Conservation (phyloP, 495 filamentous ascomycete genomes). For the Neohortaea acidophila region DNA sequence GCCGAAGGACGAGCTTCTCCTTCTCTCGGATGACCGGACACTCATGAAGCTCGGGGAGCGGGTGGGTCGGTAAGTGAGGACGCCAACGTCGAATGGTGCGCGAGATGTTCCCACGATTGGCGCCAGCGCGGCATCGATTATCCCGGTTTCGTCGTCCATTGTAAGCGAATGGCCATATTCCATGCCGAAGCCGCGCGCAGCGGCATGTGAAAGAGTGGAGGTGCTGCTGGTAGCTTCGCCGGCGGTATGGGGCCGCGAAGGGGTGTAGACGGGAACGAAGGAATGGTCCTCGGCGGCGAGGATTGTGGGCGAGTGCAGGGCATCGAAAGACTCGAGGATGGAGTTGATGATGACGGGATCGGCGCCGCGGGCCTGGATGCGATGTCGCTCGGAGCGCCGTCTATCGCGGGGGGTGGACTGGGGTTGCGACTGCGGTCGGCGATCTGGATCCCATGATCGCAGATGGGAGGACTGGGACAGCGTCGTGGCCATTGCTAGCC, state of each 20-base stretch:
- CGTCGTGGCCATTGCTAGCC: not conserved
- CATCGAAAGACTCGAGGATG: slow-evolving; percentile 78
- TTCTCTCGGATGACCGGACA: not conserved
- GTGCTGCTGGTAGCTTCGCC: not conserved
- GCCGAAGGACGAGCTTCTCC: slow-evolving; percentile 6
- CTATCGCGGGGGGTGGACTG: not conserved
- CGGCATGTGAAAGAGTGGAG: slow-evolving; percentile 1
- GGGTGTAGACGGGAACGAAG: slow-evolving; percentile 1
- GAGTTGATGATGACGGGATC: slow-evolving; percentile 90
- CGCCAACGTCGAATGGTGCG: slow-evolving; percentile 58
- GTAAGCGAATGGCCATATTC: slow-evolving; percentile 44
- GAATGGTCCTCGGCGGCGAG: not conserved
- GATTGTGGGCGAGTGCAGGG: slow-evolving; percentile 16
- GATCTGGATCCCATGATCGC: not conserved
- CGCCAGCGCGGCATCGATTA: slow-evolving; percentile 61
- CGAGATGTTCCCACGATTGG: slow-evolving; percentile 79
- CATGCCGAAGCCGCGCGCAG: slow-evolving; percentile 44
- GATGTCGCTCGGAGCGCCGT: slow-evolving; percentile 26
- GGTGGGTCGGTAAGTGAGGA: slow-evolving; percentile 49
- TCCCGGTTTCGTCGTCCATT: slow-evolving; percentile 33
- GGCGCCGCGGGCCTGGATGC: slow-evolving; percentile 44
- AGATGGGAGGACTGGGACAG: not conserved
- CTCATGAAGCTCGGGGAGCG: slow-evolving; percentile 15
- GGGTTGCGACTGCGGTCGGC: not conserved
- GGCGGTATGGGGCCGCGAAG: slow-evolving; percentile 1